Base-by-base conservation (phyloP, 1,284 basidiomycete species). In the Pseudozyma sp. region DNA sequence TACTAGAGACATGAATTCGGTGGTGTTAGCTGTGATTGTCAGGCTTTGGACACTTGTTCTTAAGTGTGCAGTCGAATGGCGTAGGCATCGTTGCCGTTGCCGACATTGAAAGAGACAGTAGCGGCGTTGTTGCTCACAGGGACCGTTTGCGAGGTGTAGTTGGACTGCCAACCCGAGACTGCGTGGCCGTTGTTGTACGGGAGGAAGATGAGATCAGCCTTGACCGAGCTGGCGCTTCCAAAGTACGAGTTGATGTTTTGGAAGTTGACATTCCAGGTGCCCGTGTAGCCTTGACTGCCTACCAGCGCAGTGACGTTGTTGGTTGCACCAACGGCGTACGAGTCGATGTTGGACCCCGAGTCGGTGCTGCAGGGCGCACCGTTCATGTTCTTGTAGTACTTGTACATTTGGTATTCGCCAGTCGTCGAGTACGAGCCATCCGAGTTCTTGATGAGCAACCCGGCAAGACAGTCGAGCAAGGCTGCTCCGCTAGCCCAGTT, bases 401-500 rank as follows among this genome's bases (percentile, higher is more conserved):
- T 47, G 40, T 61, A 54, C 5, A 19, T 17, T 31, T 54, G 51
- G 33, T 49, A 61, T 46, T 61, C 59, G 44, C 59, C 59, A 17
- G 44, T 61, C 16, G 8, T 6, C 29, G 51, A 54, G 52, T 61
- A 61, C 11, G 51, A 43, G 44, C 59, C 59, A 24, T 61, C 59
- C 4, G 51, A 40, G 30, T 61, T 54, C 31, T 61, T 49, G 45
- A 61, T 61, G 13, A 61, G 59, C 29, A 61, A 44, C 7, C 19
- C 51, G 7, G 59, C 59, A 4, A 61, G 52, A 30, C 33, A 19
- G 44, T 61, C 52, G 11, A 49, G 50, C 44, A 61, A 16, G 6
- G 33, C 39, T 14, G 59, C 50, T 29, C 59, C 59, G 5, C 59
- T 6, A n/a, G 50, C 59, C 59, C 59, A 61, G 45, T 61, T 61